These are phyloP conservation scores for Narthecium ossifragum DNA, from an alignment of 106 monocot genomes.

Conservation along the genomic window DNA sequence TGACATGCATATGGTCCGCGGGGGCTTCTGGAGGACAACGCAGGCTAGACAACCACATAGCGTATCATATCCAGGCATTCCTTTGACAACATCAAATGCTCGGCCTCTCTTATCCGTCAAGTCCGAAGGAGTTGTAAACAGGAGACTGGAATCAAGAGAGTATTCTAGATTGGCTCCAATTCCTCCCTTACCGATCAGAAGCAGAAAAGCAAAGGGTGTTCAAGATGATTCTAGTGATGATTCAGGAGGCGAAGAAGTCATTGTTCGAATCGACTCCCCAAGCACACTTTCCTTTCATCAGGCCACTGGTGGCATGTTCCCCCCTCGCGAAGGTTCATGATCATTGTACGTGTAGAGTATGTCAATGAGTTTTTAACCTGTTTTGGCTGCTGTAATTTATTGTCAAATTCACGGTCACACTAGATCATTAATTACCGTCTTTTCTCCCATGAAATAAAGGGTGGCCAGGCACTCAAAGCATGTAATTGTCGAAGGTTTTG, in stretches of 20 bases:
- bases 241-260: slow-evolving; percentile 65
- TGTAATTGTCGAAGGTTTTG: too few relatives aligned
- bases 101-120: slow-evolving; percentile 38
- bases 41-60: slow-evolving; percentile 20
- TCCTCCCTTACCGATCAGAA: slow-evolving; percentile 18
- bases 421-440: too few relatives aligned
- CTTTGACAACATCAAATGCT: slow-evolving; percentile 16
- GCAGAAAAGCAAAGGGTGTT: background rate
- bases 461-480: too few relatives aligned
- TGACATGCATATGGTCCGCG: slow-evolving; percentile 18
- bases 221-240: slow-evolving; percentile 70
- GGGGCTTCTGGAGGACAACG: slow-evolving; percentile 15
- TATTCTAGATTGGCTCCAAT: slow-evolving; percentile 8
- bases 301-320: slow-evolving; percentile 2
- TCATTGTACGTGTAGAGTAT: background rate
- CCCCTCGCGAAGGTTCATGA: background rate
- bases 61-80: slow-evolving; percentile 44
- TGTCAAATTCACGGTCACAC: too few relatives aligned
- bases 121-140: slow-evolving; percentile 57
- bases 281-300: slow-evolving; percentile 55
- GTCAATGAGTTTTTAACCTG: background rate
- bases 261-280: slow-evolving; percentile 83
- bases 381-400: too few relatives aligned
- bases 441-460: too few relatives aligned
- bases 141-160: slow-evolving; percentile 17